phyloP scores from a whole-genome alignment of 2,329 filamentous ascomycete species.

The Domatiomyces catenatus region DNA sequence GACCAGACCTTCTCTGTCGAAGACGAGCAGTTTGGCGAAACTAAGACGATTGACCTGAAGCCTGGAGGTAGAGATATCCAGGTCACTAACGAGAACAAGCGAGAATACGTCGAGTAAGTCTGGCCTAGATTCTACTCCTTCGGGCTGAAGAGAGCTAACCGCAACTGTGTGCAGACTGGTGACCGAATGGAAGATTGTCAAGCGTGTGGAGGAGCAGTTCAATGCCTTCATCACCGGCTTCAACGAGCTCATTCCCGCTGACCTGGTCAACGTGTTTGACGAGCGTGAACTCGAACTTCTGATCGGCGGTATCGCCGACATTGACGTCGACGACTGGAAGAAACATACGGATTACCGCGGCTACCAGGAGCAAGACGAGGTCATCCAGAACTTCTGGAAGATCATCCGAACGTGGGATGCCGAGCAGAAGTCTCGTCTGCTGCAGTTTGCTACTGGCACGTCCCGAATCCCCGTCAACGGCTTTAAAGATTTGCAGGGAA shows the following conservation, averaged over 20 bases:
- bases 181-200: conserved; percentile 98
- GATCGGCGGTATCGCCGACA: conserved; percentile 98
- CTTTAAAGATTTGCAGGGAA: conserved; percentile 97
- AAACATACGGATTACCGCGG: conserved; percentile 99
- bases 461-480: conserved; percentile 97
- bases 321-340: conserved; percentile 99
- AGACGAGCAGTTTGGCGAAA: conserved; percentile 90
- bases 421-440: conserved; percentile 87
- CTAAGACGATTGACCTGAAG: conserved; percentile 85
- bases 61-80: conserved; percentile 80
- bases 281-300: conserved; percentile 91
- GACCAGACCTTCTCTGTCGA: conserved; percentile 96
- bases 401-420: conserved; percentile 88
- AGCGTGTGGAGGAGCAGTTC: conserved; percentile 96
- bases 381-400: conserved; percentile 98
- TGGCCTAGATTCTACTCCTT: background rate
- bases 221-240: conserved; percentile 95
- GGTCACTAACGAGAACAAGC: conserved; percentile 97
- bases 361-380: conserved; percentile 93
- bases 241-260: conserved; percentile 89
- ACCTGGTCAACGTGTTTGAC: conserved; percentile 96
- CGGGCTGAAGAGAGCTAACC: conserved; percentile 5
- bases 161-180: conserved; percentile 55
- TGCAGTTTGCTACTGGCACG: conserved; percentile 95
- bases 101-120: conserved; percentile 83